Evolutionary conservation across 148 eudicot genomes (phyloP).

Genomic region (Nepenthes mirabilis): DNA sequence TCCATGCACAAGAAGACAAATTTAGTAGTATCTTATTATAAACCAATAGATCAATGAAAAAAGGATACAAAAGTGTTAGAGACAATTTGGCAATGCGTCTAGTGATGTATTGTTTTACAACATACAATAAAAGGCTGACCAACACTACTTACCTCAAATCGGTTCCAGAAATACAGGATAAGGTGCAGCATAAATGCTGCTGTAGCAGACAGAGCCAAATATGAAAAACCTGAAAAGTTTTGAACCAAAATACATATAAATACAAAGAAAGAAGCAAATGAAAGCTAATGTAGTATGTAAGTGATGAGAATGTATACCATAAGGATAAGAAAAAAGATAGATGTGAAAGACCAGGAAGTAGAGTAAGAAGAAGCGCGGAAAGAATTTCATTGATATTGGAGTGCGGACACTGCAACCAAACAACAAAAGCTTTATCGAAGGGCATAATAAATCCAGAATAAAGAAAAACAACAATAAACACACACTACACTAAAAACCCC

Average conservation of each 20-base stretch:
- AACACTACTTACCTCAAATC: conserved; percentile 58
- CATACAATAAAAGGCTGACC: not conserved
- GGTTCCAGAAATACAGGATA: conserved; percentile 92
- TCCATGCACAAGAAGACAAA: too few relatives aligned
- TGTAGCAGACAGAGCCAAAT: conserved; percentile 86
- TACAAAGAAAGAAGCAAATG: not conserved
- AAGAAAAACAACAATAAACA: not conserved
- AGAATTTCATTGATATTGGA: conserved; percentile 97
- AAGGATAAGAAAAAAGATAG: conserved; percentile 85
- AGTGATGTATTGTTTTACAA: not conserved
- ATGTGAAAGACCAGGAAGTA: conserved; percentile 95
- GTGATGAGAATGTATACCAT: conserved; percentile 43
- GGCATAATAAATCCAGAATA: not conserved
- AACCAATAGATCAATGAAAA: too few relatives aligned
- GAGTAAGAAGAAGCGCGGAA: conserved; percentile 96
- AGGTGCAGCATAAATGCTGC: conserved; percentile 97
- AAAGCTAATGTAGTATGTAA: not conserved
- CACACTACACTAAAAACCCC: too few relatives aligned
- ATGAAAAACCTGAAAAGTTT: conserved; percentile 62
- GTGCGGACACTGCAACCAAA: conserved; percentile 84
- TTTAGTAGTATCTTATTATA: too few relatives aligned
- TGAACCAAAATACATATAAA: conserved; percentile 3
- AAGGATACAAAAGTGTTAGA: too few relatives aligned
- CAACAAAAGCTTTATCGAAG: conserved; percentile 1
- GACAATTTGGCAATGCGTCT: not conserved